Base-by-base conservation (phyloP, 495 filamentous ascomycete genomes). In the Acidiella bohemica region DNA sequence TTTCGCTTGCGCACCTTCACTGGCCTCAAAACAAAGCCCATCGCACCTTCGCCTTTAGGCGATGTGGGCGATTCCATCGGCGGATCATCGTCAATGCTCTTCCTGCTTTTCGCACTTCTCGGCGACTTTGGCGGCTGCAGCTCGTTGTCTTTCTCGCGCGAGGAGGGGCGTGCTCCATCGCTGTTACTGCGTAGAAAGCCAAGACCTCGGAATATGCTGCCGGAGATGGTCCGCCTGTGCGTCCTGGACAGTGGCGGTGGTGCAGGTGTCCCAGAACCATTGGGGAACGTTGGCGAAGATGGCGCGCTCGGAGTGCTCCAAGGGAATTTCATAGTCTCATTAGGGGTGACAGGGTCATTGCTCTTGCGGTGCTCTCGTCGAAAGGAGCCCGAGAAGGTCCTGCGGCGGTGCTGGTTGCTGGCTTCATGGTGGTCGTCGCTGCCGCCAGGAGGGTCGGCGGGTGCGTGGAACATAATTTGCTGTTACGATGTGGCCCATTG, bases 1-100 rank as follows among this genome's bases (percentile, higher is more conserved):
- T 80, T 76, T 30, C 87, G 76, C 41, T 77, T 75, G 18, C 85
- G 71, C 7, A 77, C 80, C 53, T 80, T 80, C 33, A 63, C 66
- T 60, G 17, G 69, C 64, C 66, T 74, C 69, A 42, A 74, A 66
- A 49, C 73, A 22, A 36, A 32, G 13, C 20, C 31, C 17, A 34
- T 31, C 11, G 34, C 32, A 16, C 28, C 46, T 25, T 46, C 47
- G 5, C 8, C 22, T 24, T 40, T 36, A n/a, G 47, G 34, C 10
- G 40, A 36, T 6, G 42, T 40, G 1, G 41, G 29, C 20, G 47
- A 42, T 9, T 18, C 9, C 9, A 36, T 33, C 8, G 41, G 34
- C 30, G 47, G 19, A 14, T 46, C 47, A 34, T 44, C 40, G 20
- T 42, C 46, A 20, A 45, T 46, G 18, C 28, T 51, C 39, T 46